Percentiles rank a stretch among this genome's conserved stretches.
phyloP scores from a whole-genome alignment of 805 yeast genomes.

The Ascoidea asiatica region DNA sequence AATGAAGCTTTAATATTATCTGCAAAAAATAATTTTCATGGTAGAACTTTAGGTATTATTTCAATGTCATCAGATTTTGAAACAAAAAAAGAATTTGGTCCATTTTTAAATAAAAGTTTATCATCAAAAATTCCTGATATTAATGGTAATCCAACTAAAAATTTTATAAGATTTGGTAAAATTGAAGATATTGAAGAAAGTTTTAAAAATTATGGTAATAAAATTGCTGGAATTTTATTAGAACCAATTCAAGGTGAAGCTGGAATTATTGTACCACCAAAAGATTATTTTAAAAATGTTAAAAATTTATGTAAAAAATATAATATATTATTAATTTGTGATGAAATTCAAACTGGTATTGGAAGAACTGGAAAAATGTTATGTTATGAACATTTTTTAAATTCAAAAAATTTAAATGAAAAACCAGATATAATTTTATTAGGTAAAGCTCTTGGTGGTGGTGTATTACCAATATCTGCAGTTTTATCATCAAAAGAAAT shows the following conservation, averaged over 20 bases:
- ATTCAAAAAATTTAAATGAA: conserved; percentile 28
- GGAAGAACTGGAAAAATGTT: conserved; percentile 94
- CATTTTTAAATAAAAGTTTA: conserved; percentile 49
- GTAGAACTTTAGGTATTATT: conserved; percentile 88
- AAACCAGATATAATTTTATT: conserved; percentile 83
- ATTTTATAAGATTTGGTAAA: conserved; percentile 64
- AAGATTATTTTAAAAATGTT: conserved; percentile 63
- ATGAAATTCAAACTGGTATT: conserved; percentile 95
- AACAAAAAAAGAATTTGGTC: conserved; percentile 81
- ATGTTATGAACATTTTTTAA: conserved; percentile 73
- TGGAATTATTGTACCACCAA: conserved; percentile 90
- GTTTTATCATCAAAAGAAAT: conserved; percentile 83
- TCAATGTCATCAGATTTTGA: conserved; percentile 96
- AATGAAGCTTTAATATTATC: conserved; percentile 80
- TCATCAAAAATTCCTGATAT: conserved; percentile 57
- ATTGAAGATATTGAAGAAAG: conserved; percentile 81
- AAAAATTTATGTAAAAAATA: conserved; percentile 63
- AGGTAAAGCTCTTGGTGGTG: conserved; percentile 95
- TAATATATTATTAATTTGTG: conserved; percentile 84
- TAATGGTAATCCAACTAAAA: conserved; percentile 55
- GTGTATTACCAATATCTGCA: conserved; percentile 85
- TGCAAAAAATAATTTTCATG: conserved; percentile 88
- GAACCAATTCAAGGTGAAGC: conserved; percentile 99
- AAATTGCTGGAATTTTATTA: conserved; percentile 78
- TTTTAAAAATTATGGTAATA: conserved; percentile 70